Conservation (phyloP, 768 basidiomycete genomes). For the Megacollybia marginata region DNA sequence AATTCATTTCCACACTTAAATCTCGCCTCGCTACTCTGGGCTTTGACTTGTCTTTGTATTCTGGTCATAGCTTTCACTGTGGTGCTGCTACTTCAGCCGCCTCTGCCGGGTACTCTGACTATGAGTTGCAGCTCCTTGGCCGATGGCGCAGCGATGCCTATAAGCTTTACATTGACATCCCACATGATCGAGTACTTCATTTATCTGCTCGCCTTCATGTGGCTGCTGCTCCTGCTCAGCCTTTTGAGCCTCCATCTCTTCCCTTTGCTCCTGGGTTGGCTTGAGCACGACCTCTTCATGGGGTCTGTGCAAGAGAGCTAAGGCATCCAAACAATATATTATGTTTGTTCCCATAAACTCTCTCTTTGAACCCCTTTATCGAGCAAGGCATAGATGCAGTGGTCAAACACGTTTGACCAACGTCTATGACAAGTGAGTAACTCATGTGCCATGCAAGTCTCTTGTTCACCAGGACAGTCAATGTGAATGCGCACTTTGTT, state of each 20-base stretch:
- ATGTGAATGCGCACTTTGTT: too few species aligned
- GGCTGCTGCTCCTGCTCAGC: slow-evolving; percentile 3
- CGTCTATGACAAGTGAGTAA: too few species aligned
- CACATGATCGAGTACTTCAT: slow-evolving; percentile 14
- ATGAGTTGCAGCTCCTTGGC: slow-evolving; percentile 29
- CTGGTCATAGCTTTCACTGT: slow-evolving; percentile 22
- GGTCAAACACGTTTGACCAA: too few species aligned
- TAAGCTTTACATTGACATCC: slow-evolving; percentile 28
- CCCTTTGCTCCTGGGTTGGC: slow-evolving; percentile 1
- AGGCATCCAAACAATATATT: too few species aligned
- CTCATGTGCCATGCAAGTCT: too few species aligned
- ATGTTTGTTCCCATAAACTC: too few species aligned
- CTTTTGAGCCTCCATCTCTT: slow-evolving; percentile 1
- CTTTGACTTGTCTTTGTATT: slow-evolving; percentile 9
- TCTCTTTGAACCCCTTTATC: too few species aligned
- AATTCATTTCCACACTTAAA: slow-evolving; percentile 11
- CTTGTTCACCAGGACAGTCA: too few species aligned
- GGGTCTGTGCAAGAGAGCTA: not conserved
- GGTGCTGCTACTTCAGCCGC: slow-evolving; percentile 23
- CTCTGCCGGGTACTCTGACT: slow-evolving; percentile 20
- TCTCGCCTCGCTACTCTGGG: slow-evolving; percentile 4
- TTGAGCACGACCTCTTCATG: not conserved
- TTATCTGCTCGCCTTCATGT: slow-evolving; percentile 26
- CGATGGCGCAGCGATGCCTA: slow-evolving; percentile 29
- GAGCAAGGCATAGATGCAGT: too few species aligned